Base-by-base conservation (phyloP, 768 basidiomycete species). In the Tubosaeta sp. region DNA sequence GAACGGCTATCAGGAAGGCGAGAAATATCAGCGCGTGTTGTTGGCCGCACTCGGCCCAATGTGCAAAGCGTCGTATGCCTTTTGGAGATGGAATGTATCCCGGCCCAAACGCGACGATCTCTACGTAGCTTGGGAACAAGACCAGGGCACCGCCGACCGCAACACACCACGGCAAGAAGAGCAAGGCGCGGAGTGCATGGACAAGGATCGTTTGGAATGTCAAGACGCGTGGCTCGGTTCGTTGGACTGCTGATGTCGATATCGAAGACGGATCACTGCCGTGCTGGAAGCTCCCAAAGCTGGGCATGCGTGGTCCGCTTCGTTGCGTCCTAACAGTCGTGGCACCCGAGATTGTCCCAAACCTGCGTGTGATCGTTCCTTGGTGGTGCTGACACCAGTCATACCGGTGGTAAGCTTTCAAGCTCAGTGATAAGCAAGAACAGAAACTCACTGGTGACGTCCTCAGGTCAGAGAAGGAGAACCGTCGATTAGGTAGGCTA, bases 131-230 rank as follows among this genome's bases (percentile, higher is more conserved):
- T 9, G 71, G 69, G 41, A 59, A 64, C 24, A 72, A 52, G 19
- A 70, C 49, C 42, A 71, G 51, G 29, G 63, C 51, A 11, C 64
- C 68, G 30, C 71, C 71, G 32, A 72, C 71, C 22, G 59, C 56
- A 29, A 59, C 52, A 43, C 70, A 72, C 71, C 71, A 72, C 2
- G 71, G 71, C 16, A 69, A 19, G 57, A 72, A 72, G 42, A 66
- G 24, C 31, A 61, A 43, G 30, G 53, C 8, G 2, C 61, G 65
- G 18, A 68, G 39, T 1, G 53, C 1, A 14, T 44, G 9, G 25
- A 36, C 4, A 21, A 45, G 19, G 43, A 51, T 46, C 30, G 4
- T 43, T 7, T 22, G 0, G 22, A 46, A 40, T 3, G 39, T 40
- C 30, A 12, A n/a, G 22, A 29, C 34, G 4, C 18, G 14, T 10